A percentile compares a stretch with the other conserved stretches of the same genome.
Evolutionary conservation across 1,139 yeast species (phyloP).

Genomic region (Blastobotrys illinoisensis): DNA sequence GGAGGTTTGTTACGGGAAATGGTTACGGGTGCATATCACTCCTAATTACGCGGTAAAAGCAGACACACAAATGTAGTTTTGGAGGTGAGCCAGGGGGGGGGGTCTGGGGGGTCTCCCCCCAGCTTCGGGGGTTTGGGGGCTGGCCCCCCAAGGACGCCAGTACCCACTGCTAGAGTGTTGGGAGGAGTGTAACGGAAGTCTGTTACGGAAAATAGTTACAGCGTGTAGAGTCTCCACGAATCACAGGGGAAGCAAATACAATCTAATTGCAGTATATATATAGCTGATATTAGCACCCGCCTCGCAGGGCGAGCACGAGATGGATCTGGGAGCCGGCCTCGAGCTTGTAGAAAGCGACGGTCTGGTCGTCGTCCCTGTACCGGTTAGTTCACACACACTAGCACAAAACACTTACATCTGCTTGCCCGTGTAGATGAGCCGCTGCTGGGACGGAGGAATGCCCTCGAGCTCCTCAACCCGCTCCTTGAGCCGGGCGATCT

Average conservation of each 20-base stretch:
- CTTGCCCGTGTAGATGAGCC: slow-evolving; percentile 85
- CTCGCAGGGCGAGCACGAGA: slow-evolving; percentile 83
- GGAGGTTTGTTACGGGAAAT: too few relatives aligned
- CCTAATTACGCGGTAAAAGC: too few relatives aligned
- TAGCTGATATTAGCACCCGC: slow-evolving; percentile 59
- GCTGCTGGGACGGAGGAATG: slow-evolving; percentile 93
- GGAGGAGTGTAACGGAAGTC: too few relatives aligned
- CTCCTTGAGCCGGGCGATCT: slow-evolving; percentile 79
- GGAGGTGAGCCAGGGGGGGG: too few relatives aligned
- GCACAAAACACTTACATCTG: slow-evolving; percentile 53
- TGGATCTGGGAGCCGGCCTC: slow-evolving; percentile 73
- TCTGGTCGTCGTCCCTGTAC: slow-evolving; percentile 24
- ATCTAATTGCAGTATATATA: too few relatives aligned
- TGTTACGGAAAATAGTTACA: too few relatives aligned
- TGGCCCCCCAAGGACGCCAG: not conserved
- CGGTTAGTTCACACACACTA: not conserved
- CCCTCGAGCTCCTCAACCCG: slow-evolving; percentile 96
- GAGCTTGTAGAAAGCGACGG: slow-evolving; percentile 45
- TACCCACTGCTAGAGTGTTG: too few relatives aligned
- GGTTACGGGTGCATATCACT: too few relatives aligned
- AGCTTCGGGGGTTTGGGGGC: not conserved
- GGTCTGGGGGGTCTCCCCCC: not conserved
- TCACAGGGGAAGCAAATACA: too few relatives aligned
- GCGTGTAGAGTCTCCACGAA: too few relatives aligned
- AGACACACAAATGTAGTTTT: too few relatives aligned